Conservation (phyloP, 768 basidiomycete species). For the Suillus spraguei region DNA sequence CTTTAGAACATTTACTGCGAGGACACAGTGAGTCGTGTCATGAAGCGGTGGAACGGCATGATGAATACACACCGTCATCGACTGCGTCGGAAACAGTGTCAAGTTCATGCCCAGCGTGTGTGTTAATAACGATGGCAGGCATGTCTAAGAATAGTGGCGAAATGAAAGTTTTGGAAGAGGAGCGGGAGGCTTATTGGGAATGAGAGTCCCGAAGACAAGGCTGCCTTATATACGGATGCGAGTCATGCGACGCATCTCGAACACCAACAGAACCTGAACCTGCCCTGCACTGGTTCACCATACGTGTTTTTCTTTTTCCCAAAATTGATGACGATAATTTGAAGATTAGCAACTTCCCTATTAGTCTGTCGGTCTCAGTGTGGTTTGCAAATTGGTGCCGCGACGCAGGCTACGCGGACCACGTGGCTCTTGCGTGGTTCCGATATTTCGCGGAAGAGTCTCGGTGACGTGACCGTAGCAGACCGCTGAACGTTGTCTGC, state of each 20-base stretch:
- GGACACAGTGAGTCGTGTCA: not conserved
- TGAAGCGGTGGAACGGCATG: not conserved
- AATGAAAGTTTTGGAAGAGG: not conserved
- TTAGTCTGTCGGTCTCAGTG: not conserved
- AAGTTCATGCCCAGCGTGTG: constrained; percentile 34
- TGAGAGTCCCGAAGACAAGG: constrained; percentile 7
- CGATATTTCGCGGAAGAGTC: not conserved
- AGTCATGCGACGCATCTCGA: too few relatives aligned
- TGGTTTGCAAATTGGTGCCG: not conserved
- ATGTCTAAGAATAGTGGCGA: constrained; percentile 17
- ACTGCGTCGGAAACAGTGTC: constrained; percentile 51
- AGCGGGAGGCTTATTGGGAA: not conserved
- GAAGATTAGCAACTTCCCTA: constrained; percentile 1
- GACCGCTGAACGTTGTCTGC: not conserved
- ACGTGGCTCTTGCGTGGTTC: not conserved
- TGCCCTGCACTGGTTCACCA: constrained; percentile 5
- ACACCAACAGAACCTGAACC: constrained; percentile 3
- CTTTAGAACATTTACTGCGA: constrained; percentile 68
- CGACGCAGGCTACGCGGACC: not conserved
- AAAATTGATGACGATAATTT: constrained; percentile 7
- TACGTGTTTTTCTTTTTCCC: constrained; percentile 12
- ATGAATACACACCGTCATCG: constrained; percentile 43
- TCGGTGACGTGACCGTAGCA: not conserved
- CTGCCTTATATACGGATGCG: constrained; percentile 11
- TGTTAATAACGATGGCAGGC: constrained; percentile 26